A percentile compares a stretch with the other conserved stretches of the same genome.
phyloP scores from a whole-genome alignment of 495 filamentous ascomycete species.

The Lepidopterella palustris region DNA sequence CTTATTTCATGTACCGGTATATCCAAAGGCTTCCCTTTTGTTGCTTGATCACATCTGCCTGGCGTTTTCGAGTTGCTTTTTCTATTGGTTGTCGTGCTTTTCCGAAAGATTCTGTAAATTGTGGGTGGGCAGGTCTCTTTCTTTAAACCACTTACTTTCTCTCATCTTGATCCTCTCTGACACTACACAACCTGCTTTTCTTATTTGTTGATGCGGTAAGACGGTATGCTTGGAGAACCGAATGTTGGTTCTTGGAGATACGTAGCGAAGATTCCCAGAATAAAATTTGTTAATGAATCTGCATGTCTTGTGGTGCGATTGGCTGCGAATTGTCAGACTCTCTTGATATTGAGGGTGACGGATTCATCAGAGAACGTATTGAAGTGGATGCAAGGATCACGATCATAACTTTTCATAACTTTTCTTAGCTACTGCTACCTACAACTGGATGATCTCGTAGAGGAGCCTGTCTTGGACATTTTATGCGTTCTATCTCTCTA shows the following conservation, averaged over 20 bases:
- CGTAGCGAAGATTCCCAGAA: background rate
- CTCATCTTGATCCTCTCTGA: too few relatives aligned
- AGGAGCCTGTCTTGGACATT: too few relatives aligned
- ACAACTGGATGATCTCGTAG: too few relatives aligned
- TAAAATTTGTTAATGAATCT: background rate
- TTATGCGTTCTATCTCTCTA: too few relatives aligned
- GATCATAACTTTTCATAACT: too few relatives aligned
- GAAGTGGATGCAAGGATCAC: too few relatives aligned
- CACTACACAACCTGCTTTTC: background rate
- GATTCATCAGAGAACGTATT: too few relatives aligned
- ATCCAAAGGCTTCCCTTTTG: constrained; percentile 3
- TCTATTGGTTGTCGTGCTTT: background rate
- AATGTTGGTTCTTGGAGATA: background rate
- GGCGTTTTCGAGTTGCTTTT: background rate
- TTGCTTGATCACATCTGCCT: background rate
- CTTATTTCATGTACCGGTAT: constrained; percentile 4
- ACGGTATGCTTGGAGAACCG: background rate
- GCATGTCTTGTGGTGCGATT: background rate
- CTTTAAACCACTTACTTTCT: background rate
- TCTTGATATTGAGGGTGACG: too few relatives aligned
- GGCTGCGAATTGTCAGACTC: too few relatives aligned
- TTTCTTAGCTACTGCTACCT: too few relatives aligned
- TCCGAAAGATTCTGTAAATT: background rate
- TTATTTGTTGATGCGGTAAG: background rate
- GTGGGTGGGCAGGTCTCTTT: background rate